Base-by-base conservation (phyloP, 1,284 basidiomycete genomes). In the Cryptococcus sp. region DNA sequence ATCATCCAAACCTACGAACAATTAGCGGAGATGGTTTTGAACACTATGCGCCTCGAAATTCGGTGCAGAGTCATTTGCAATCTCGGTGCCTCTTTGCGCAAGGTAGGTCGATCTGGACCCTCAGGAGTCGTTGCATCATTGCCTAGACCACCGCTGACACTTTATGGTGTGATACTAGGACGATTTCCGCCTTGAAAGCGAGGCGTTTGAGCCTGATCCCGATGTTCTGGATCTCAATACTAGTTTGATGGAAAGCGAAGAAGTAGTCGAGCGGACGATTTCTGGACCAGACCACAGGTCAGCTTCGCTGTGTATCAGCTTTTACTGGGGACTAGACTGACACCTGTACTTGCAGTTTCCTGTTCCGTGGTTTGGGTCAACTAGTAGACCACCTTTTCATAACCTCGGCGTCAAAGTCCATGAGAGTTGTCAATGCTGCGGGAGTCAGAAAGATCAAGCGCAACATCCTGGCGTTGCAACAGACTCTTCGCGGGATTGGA, bases 401-500 rank as follows among this genome's bases (percentile, higher is more conserved):
- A 58, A 81, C 82, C 13, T 86, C 88, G 59, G 90, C 91, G 26
- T 55, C 50, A 10, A 85, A 86, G 22, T 80, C 85, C 56, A 83
- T 99, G 57, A 85, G 84, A 23, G 75, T 83, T 16, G 86, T 87
- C 15, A 98, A 93, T 66, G 74, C 80, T 0, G 84, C 87, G 55
- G 95, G 95, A 0, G 85, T 93, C 61, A 86, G 87, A 69, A 97
- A 97, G 80, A 89, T 98, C 74, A 80, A 87, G 67, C 86, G 93
- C 45, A 96, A 97, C 76, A 89, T 97, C 46, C 81, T 93, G 23
- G 90, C 94, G 15, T 82, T 99, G 23, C 93, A 96, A 74, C 95
- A 99, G 74, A 89, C 91, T 67, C 83, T 97, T 65, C 91, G 92
- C 71, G 87, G 88, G 10, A 84, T 94, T 52, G 55, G 59, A 3